Conservation (phyloP, 345 rosid genomes). For the Anastatica hierochuntica region DNA sequence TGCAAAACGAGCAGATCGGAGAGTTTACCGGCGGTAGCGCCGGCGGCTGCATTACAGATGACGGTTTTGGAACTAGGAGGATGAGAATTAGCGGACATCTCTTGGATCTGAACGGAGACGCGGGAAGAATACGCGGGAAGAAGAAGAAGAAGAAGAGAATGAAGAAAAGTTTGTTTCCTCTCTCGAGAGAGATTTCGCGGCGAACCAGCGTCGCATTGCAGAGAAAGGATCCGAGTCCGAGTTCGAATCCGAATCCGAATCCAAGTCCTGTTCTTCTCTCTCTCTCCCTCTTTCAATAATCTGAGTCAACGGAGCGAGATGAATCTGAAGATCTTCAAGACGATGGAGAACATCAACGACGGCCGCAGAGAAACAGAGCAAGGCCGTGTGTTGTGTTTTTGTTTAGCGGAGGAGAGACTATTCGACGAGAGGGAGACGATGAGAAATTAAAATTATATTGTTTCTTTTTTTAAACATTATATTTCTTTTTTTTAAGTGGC, state of each 20-base stretch:
- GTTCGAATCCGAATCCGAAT: background rate
- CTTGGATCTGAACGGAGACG: slow-evolving; percentile 11
- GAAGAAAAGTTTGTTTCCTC: slow-evolving; percentile 50
- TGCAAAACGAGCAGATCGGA: background rate
- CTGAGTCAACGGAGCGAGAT: too few species aligned
- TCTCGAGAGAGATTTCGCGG: slow-evolving; percentile 52
- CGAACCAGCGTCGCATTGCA: slow-evolving; percentile 82
- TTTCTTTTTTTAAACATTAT: background rate
- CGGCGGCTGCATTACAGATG: slow-evolving; percentile 84
- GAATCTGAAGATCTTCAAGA: background rate
- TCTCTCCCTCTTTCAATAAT: too few species aligned
- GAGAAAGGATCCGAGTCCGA: background rate
- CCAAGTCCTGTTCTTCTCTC: too few species aligned
- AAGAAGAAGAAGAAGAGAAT: slow-evolving; percentile 16
- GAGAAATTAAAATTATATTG: background rate
- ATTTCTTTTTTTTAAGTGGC: slow-evolving; percentile 9
- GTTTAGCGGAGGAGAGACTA: slow-evolving; percentile 5
- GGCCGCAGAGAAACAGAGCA: slow-evolving; percentile 9
- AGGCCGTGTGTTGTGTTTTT: background rate
- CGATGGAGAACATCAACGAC: slow-evolving; percentile 6
- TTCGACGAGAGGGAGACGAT: background rate
- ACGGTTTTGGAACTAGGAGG: slow-evolving; percentile 39
- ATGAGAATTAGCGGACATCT: slow-evolving; percentile 54
- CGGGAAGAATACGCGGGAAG: background rate
- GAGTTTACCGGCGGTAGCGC: slow-evolving; percentile 76